Base-by-base conservation (phyloP, 2,329 filamentous ascomycete genomes). In the Apiospora koreana region DNA sequence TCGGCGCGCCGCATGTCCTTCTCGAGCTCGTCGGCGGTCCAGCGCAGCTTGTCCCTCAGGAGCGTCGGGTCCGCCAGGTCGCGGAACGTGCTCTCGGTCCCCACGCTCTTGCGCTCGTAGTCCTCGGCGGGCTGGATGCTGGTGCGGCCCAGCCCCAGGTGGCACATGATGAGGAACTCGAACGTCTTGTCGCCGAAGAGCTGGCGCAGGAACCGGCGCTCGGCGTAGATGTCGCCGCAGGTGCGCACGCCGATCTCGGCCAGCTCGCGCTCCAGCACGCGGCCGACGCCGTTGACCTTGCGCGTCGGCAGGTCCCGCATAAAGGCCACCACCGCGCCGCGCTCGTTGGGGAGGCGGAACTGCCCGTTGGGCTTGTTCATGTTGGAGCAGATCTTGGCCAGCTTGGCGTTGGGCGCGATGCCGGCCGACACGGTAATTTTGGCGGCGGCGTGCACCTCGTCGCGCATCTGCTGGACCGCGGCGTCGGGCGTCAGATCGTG, bases 301-400 rank as follows among this genome's bases (percentile, higher is more conserved):
- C 96, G 88, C 0, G 94, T 94, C 0, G 95, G 92, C 31, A 99
- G 84, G 41, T 91, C 87, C 14, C 87, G 86, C 92, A 98, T 97
- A 78, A 98, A 98, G 0, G 86, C 83, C 88, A 98, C 90, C 71
- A 99, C 94, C 0, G 89, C 86, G 35, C 84, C 82, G 12, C 95
- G 87, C 50, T 97, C 91, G 68, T 87, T 93, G 0, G 92, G 87
- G 1, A 98, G 84, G 12, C 88, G 82, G 75, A 92, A 98, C 78
- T 98, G 96, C 0, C 96, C 96, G 75, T 99, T 97, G 0, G 96
- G 96, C 78, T 99, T 99, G 81, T 98, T 98, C 80, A 92, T 89
- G 78, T 99, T 98, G 23, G 94, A 97, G 76, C 93, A 94, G 42
- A 99, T 97, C 81, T 99, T 99, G 41, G 96, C 95, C 18, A 99